A percentile compares a stretch with the other conserved stretches of the same genome.
Conservation (phyloP, 352 stramenopile genomes). For the Pythium folliculosum region DNA sequence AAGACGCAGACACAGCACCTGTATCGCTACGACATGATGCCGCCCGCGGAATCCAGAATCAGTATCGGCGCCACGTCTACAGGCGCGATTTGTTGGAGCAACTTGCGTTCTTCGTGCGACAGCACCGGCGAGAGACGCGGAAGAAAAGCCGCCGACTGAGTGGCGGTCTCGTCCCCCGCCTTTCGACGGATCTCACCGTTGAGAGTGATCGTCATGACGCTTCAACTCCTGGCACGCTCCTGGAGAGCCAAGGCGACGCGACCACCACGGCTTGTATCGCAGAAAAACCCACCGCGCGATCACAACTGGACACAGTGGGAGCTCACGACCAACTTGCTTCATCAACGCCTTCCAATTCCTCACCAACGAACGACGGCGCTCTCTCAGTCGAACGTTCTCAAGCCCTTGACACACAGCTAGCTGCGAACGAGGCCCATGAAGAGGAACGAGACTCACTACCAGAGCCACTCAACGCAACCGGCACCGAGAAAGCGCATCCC, state of each 20-base stretch:
- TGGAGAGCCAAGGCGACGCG: too few relatives aligned
- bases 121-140: constrained; percentile 26
- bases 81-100: constrained; percentile 21
- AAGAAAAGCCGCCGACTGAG: constrained; percentile 19
- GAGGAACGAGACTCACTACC: not conserved
- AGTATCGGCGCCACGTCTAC: constrained; percentile 23
- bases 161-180: not conserved
- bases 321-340: too few relatives aligned
- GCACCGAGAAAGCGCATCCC: not conserved
- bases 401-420: too few relatives aligned
- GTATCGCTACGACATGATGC: not conserved
- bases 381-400: too few relatives aligned
- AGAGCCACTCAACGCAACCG: not conserved
- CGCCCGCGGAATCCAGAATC: constrained; percentile 16
- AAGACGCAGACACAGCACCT: too few relatives aligned
- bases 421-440: not conserved
- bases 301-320: not conserved
- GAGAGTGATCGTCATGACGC: not conserved
- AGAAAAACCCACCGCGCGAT: not conserved
- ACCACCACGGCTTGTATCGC: too few relatives aligned
- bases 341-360: too few relatives aligned
- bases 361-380: too few relatives aligned
- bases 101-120: constrained; percentile 18
- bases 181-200: not conserved
- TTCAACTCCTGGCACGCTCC: too few relatives aligned